phyloP scores from a whole-genome alignment of 345 rosid species.

The Sisymbrium altissimum region DNA sequence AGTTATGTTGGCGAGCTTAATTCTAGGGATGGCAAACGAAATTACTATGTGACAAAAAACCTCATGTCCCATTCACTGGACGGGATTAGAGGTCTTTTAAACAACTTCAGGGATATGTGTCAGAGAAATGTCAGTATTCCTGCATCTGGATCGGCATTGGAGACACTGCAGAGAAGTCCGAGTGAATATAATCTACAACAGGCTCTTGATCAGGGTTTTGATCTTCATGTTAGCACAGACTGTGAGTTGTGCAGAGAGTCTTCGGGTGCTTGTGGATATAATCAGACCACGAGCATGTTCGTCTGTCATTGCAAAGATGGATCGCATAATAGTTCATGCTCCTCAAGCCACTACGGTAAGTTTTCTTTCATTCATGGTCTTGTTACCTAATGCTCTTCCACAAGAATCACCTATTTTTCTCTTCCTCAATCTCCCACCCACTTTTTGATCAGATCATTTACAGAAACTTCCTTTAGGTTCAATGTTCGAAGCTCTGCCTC shows the following conservation, averaged over 20 bases:
- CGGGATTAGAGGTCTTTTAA: no score
- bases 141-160: background rate
- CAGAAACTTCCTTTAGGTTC: no score
- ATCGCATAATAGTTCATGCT: no score
- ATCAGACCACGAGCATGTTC: background rate
- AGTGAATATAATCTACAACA: background rate
- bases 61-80: background rate
- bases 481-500: no score
- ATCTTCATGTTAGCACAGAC: no score
- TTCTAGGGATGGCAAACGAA: background rate
- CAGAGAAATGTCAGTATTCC: slow-evolving; percentile 9
- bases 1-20: background rate
- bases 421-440: no score
- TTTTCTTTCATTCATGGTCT: background rate
- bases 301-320: slow-evolving; percentile 21
- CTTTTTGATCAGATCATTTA: no score
- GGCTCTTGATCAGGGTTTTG: slow-evolving; percentile 22
- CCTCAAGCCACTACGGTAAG: background rate
- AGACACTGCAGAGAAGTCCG: background rate
- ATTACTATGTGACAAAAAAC: slow-evolving; percentile 8
- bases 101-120: background rate
- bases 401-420: no score
- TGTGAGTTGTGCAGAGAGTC: no score
- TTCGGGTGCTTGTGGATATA: no score
- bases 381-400: no score